phyloP scores from a whole-genome alignment of 2,329 filamentous ascomycete genomes.

The Botrytis squamosa region DNA sequence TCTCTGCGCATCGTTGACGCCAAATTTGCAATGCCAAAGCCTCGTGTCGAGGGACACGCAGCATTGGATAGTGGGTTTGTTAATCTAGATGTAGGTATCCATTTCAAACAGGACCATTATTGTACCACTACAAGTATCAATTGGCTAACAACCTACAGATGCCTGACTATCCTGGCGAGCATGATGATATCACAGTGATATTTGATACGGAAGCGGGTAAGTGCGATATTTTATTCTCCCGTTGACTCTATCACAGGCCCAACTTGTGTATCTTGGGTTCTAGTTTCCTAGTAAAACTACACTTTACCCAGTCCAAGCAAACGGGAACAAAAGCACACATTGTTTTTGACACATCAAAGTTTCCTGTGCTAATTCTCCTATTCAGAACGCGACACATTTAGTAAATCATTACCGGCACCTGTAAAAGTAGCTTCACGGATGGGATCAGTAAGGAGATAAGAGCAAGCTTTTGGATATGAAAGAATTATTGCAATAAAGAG shows the following conservation, averaged over 20 bases:
- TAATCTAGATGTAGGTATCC: constrained; percentile 60
- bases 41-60: constrained; percentile 48
- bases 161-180: constrained; percentile 85
- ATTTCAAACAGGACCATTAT: neutral
- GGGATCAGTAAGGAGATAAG: constrained; percentile 38
- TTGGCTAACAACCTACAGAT: constrained; percentile 43
- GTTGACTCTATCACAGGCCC: neutral
- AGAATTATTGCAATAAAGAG: neutral
- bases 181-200: constrained; percentile 83
- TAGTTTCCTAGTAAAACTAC: neutral
- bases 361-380: neutral
- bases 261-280: neutral
- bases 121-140: neutral
- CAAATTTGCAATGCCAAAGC: constrained; percentile 79
- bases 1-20: constrained; percentile 81
- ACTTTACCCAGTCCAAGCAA: constrained; percentile 17
- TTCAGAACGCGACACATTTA: constrained; percentile 38
- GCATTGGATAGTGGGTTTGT: constrained; percentile 69
- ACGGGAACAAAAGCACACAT: no score
- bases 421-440: constrained; percentile 38
- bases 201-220: constrained; percentile 70
- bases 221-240: constrained; percentile 15
- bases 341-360: neutral
- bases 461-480: constrained; percentile 6
- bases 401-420: constrained; percentile 39